A percentile compares a stretch with the other conserved stretches of the same genome.
Evolutionary conservation across 371 early-diverging fungal genomes (phyloP).

Genomic region (Batrachochytrium dendrobatidis): DNA sequence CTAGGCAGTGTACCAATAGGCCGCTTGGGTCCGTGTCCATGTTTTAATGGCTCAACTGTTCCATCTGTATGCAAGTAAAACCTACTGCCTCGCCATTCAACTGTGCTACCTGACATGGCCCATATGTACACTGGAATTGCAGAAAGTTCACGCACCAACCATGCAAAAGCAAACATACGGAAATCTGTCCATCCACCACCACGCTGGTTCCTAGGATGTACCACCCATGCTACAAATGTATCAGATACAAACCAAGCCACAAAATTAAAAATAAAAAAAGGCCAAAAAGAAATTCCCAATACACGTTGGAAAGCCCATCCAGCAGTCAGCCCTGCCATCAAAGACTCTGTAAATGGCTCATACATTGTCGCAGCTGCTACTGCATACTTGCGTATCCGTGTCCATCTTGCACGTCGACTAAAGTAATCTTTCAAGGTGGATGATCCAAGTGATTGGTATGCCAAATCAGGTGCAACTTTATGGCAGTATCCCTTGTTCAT

Average conservation of each 20-base stretch:
- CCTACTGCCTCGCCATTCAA: conserved; percentile 74
- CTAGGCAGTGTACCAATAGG: neutral
- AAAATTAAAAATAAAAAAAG: conserved; percentile 63
- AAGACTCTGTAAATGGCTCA: conserved; percentile 87
- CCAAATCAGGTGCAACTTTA: conserved; percentile 75
- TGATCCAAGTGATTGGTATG: conserved; percentile 73
- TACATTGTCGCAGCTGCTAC: conserved; percentile 75
- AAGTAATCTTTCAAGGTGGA: conserved; percentile 69
- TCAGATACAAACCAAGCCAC: conserved; percentile 58
- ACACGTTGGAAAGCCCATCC: conserved; percentile 51
- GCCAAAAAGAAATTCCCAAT: conserved; percentile 36
- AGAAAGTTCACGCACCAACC: conserved; percentile 75
- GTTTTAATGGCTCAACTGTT: conserved; percentile 18
- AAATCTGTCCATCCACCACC: conserved; percentile 1
- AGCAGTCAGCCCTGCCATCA: conserved; percentile 68
- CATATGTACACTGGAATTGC: conserved; percentile 76
- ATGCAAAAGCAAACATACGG: conserved; percentile 44
- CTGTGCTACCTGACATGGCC: conserved; percentile 71
- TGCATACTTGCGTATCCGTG: conserved; percentile 83
- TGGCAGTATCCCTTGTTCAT: conserved; percentile 74
- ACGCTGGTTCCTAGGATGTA: conserved; percentile 8
- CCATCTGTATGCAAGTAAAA: conserved; percentile 29
- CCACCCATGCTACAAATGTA: conserved; percentile 13
- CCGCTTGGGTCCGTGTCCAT: neutral
- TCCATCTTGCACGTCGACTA: conserved; percentile 80